Evolutionary conservation across 2,329 filamentous ascomycete genomes (phyloP).

Genomic region (Scytalidium sp.): DNA sequence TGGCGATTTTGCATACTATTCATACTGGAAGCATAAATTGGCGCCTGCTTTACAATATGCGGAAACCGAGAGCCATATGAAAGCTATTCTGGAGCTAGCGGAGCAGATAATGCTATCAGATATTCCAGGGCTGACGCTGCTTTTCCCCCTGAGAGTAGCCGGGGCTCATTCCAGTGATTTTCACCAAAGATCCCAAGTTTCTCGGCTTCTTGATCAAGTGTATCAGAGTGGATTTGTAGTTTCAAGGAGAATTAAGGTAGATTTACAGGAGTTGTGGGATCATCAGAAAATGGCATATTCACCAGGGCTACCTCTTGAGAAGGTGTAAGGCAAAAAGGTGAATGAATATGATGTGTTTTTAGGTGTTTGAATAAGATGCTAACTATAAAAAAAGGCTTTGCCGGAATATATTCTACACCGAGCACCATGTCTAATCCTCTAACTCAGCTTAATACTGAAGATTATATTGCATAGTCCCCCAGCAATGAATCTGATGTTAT

Average conservation of each 20-base stretch:
- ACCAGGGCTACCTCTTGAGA: not conserved
- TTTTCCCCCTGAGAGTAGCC: not conserved
- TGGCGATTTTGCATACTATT: constrained; percentile 1
- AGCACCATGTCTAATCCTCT: not conserved
- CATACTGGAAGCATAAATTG: constrained; percentile 1
- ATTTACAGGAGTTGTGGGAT: not conserved
- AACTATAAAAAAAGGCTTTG: not conserved
- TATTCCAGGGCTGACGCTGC: not conserved
- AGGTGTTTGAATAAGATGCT: not conserved
- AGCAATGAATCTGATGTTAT: not conserved
- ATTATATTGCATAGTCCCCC: not conserved
- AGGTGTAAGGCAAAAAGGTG: not conserved
- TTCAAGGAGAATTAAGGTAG: not conserved
- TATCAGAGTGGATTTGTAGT: not conserved
- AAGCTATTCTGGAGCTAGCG: not conserved
- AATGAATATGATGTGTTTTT: not conserved
- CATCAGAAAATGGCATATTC: not conserved
- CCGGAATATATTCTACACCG: not conserved
- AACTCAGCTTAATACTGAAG: not conserved
- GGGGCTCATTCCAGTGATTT: not conserved
- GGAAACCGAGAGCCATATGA: not conserved
- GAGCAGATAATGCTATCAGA: not conserved
- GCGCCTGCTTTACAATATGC: not conserved
- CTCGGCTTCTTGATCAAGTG: not conserved
- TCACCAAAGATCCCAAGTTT: not conserved